Evolutionary conservation across 2,329 filamentous ascomycete species (phyloP).

Genomic region (Leptographium radiaticola): DNA sequence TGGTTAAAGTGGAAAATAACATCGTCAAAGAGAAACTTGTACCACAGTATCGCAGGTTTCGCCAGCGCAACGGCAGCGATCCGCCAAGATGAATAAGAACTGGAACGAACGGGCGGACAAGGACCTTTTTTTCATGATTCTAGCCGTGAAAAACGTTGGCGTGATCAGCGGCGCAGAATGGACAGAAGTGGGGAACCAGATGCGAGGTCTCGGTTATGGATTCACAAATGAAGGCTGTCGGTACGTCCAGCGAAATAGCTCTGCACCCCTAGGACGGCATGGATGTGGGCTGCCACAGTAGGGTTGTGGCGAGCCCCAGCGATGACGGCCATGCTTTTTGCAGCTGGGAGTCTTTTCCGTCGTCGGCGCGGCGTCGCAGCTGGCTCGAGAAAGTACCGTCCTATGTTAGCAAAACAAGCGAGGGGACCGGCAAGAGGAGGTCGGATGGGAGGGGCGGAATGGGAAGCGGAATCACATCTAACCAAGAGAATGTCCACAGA

Average conservation of each 20-base stretch:
- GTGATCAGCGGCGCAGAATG: conserved; percentile 50
- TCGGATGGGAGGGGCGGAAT: not conserved
- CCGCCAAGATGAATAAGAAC: conserved; percentile 37
- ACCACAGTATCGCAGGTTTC: not conserved
- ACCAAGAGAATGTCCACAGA: conserved; percentile 18
- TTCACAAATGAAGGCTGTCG: conserved; percentile 53
- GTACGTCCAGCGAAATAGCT: conserved; percentile 24
- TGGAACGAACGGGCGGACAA: conserved; percentile 50
- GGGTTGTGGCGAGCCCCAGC: not conserved
- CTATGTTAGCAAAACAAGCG: conserved; percentile 3
- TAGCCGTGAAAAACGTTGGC: conserved; percentile 49
- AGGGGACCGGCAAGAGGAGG: not conserved
- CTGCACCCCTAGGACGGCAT: not conserved
- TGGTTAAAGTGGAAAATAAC: not conserved
- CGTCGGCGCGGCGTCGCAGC: not conserved
- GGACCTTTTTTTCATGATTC: conserved; percentile 50
- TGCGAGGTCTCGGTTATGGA: conserved; percentile 45
- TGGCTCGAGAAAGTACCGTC: not conserved
- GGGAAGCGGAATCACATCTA: not conserved
- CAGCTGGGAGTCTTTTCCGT: not conserved
- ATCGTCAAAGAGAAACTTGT: too few relatives aligned
- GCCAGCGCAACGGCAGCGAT: not conserved
- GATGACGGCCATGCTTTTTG: not conserved
- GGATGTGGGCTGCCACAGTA: not conserved
- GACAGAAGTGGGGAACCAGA: conserved; percentile 47